Evolutionary conservation across 108 stramenopile species (phyloP), one percentile per base, ranked within the genome.

Genomic region (Pseudonitzschia delicatissima): DNA sequence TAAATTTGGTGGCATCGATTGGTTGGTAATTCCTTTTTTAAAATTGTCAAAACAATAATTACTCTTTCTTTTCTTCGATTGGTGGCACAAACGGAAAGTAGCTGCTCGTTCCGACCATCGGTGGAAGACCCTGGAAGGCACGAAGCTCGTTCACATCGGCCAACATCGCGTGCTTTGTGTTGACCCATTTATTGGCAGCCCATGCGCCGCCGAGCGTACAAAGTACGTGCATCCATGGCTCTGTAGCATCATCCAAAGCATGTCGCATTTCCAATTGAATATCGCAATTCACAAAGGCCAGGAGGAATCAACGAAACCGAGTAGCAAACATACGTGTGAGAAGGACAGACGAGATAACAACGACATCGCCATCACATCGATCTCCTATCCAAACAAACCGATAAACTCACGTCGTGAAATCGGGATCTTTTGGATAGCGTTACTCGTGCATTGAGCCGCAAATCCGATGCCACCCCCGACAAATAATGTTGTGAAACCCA

Each of bases 111-210:
- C 85, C 89, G 3, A 93, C 87, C 85, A 93, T 76, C 4, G 92
- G 90, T 40, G 92, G 89, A 74, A 93, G 57, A 45, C 92, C 92
- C 62, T 80, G 83, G 73, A 84, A 82, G 8, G 91, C 87, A 29
- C 94, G 87, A 61, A 92, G 88, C 69, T 87, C 87, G 69, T 96
- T 96, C 45, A 96, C 88, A 69, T 93, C 92, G 31, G 74, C 60
- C 47, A 93, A 67, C 59, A 96, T 74, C 13, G 70, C 52, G 36
- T 72, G 76, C 65, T 96, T 92, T 53, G 79, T 66, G 47, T 78
- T 60, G 8, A 91, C 88, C 82, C 87, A 88, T 50, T 85, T 84
- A 37, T 87, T 85, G 5, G 88, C 92, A 47, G 76, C 77, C 72
- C 77, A 94, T n/a, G 79, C 85, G 29, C 92, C 92, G 20, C 87